Percentiles rank a stretch among this genome's conserved stretches.
Conservation (phyloP, 805 yeast genomes). For the Ogataea pilisensis region DNA sequence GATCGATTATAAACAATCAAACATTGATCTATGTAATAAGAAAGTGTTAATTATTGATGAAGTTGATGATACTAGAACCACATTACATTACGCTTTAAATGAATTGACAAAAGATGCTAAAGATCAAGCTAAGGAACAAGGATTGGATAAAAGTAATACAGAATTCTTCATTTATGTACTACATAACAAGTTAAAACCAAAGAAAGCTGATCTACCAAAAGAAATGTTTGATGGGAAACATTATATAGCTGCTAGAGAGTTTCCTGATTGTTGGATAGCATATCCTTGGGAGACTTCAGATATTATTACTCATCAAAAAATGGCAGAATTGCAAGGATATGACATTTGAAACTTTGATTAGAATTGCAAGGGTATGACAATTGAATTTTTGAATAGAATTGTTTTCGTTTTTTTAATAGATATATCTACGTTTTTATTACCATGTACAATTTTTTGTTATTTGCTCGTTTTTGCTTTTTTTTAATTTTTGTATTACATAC, state of each 20-base stretch:
- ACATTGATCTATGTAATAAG: slow-evolving; percentile 60
- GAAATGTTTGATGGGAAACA: slow-evolving; percentile 52
- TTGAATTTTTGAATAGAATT: background rate
- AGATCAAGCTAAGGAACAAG: slow-evolving; percentile 51
- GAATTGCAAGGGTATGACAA: background rate
- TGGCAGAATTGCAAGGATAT: slow-evolving; percentile 71
- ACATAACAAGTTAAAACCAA: slow-evolving; percentile 70
- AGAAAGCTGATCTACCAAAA: slow-evolving; percentile 67
- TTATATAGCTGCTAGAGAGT: slow-evolving; percentile 70
- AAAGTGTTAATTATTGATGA: slow-evolving; percentile 74
- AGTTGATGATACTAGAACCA: slow-evolving; percentile 84
- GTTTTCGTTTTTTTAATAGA: too few relatives aligned
- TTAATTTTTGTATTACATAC: too few relatives aligned
- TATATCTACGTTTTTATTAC: too few relatives aligned
- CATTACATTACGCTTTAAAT: slow-evolving; percentile 72
- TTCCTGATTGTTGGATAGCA: slow-evolving; percentile 81
- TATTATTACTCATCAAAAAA: slow-evolving; percentile 66
- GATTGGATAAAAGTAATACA: slow-evolving; percentile 50
- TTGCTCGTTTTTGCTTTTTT: too few relatives aligned
- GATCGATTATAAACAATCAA: slow-evolving; percentile 71
- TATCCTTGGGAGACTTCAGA: slow-evolving; percentile 84
- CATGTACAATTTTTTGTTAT: too few relatives aligned
- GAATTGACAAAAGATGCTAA: slow-evolving; percentile 71
- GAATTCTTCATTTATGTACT: slow-evolving; percentile 72
- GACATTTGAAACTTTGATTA: slow-evolving; percentile 32